These are phyloP conservation scores for Apiospora marii DNA, from an alignment of 2,329 filamentous ascomycete genomes.

Conservation along the genomic window DNA sequence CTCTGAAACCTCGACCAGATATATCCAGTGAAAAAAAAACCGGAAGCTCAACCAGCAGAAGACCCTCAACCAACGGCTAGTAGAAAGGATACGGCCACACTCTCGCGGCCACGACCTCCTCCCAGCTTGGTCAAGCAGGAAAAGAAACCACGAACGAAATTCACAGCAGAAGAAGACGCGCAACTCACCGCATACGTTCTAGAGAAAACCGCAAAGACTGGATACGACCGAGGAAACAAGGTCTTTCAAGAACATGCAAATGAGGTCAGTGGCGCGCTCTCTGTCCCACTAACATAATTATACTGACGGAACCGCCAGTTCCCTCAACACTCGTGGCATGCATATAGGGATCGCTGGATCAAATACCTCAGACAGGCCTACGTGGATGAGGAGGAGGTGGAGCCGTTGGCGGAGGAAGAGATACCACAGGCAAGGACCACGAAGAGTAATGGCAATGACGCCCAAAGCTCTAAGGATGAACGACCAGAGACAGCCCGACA, in stretches of 20 bases:
- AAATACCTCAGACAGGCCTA: slow-evolving; percentile 33
- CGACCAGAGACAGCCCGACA: not conserved
- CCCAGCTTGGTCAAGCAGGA: slow-evolving; percentile 25
- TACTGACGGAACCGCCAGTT: slow-evolving; percentile 34
- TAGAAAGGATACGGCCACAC: not conserved
- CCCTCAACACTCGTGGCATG: slow-evolving; percentile 41
- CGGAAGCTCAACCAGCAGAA: not conserved
- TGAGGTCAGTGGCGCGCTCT: slow-evolving; percentile 35
- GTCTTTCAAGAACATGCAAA: slow-evolving; percentile 45
- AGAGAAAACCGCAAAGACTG: slow-evolving; percentile 27
- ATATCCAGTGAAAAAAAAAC: slow-evolving; percentile 23
- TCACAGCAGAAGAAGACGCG: slow-evolving; percentile 30
- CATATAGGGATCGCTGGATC: slow-evolving; percentile 44
- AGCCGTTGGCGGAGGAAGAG: not conserved
- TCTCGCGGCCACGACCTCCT: slow-evolving; percentile 21
- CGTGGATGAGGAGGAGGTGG: not conserved
- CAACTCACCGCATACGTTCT: slow-evolving; percentile 33
- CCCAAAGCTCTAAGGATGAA: not conserved
- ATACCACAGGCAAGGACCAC: not conserved
- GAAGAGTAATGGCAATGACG: not conserved
- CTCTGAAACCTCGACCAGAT: slow-evolving; percentile 41
- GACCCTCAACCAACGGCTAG: not conserved
- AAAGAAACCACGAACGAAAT: slow-evolving; percentile 32
- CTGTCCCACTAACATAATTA: not conserved
- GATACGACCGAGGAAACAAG: slow-evolving; percentile 35